These are phyloP conservation scores for Sesbania bispinosa DNA, from an alignment of 306 rosid genomes.

Conservation along the genomic window DNA sequence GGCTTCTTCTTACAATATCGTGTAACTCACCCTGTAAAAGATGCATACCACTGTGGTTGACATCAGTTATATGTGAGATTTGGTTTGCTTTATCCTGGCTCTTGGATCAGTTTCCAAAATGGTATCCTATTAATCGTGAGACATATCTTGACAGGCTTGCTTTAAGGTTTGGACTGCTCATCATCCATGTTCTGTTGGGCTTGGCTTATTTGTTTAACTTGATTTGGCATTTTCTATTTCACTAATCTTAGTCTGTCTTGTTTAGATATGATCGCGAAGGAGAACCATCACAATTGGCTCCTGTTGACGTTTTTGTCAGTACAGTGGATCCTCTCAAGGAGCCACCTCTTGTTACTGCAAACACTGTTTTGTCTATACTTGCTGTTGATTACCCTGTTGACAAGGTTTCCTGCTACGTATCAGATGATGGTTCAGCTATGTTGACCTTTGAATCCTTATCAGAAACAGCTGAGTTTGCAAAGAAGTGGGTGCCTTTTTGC, in stretches of 20 bases:
- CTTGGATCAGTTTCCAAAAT: constrained; percentile 98
- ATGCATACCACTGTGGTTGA: constrained; percentile 93
- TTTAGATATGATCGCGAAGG: constrained; percentile 94
- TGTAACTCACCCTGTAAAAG: constrained; percentile 90
- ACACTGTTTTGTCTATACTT: constrained; percentile 98
- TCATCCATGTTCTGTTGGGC: not conserved
- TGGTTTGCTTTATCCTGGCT: constrained; percentile 99
- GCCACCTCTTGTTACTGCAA: constrained; percentile 94
- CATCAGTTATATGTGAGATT: constrained; percentile 97
- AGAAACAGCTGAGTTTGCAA: constrained; percentile 98
- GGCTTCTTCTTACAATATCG: constrained; percentile 97
- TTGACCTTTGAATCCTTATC: constrained; percentile 94
- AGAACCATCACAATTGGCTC: constrained; percentile 93
- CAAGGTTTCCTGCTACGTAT: constrained; percentile 98
- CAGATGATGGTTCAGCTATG: constrained; percentile 99
- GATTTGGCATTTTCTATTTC: constrained; percentile 4
- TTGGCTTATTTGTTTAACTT: constrained; percentile 6
- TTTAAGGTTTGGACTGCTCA: constrained; percentile 54
- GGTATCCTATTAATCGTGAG: constrained; percentile 94
- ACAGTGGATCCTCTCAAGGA: constrained; percentile 99
- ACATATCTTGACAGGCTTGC: constrained; percentile 90
- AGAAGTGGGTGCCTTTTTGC: constrained; percentile 98
- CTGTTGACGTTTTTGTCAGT: constrained; percentile 91
- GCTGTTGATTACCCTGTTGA: constrained; percentile 98
- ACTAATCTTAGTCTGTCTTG: constrained; percentile 25